Percentiles rank a stretch among this genome's conserved stretches.
These are phyloP conservation scores for Xeromyces bisporus DNA, from an alignment of 495 filamentous ascomycete species.

Conservation along the genomic window DNA sequence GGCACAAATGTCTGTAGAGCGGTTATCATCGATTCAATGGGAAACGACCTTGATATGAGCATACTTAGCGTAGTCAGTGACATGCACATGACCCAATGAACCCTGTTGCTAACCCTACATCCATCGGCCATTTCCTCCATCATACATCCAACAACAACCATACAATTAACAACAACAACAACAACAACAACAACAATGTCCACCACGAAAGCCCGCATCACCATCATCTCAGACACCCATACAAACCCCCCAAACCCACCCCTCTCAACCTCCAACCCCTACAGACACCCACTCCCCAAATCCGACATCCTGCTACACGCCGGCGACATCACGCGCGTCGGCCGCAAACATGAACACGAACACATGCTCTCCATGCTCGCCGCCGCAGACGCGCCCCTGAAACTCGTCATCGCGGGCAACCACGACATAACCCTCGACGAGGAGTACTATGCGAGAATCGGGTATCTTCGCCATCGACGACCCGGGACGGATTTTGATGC, in stretches of 20 bases:
- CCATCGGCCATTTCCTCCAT: too few species aligned
- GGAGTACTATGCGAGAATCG: slow-evolving; percentile 24
- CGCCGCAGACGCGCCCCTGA: slow-evolving; percentile 44
- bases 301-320: slow-evolving; percentile 55
- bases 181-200: slow-evolving; percentile 8
- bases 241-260: slow-evolving; percentile 17
- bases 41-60: slow-evolving; percentile 5
- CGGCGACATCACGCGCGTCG: slow-evolving; percentile 54
- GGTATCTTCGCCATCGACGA: slow-evolving; percentile 18
- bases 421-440: slow-evolving; percentile 60
- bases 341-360: slow-evolving; percentile 37
- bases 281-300: slow-evolving; percentile 32
- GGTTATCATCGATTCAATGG: slow-evolving; percentile 24
- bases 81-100: too few species aligned
- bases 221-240: slow-evolving; percentile 51
- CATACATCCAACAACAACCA: too few species aligned
- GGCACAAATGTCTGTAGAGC: slow-evolving; percentile 29
- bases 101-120: too few species aligned
- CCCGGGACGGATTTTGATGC: slow-evolving; percentile 1
- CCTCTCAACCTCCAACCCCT: slow-evolving; percentile 13
- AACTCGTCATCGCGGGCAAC: slow-evolving; percentile 68
- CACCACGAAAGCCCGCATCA: slow-evolving; percentile 33
- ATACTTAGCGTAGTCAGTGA: too few species aligned
- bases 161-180: slow-evolving; percentile 3
- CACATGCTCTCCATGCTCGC: slow-evolving; percentile 35